Conservation (phyloP, 192 early-diverging fungal species). For the Backusella morwellensis region DNA sequence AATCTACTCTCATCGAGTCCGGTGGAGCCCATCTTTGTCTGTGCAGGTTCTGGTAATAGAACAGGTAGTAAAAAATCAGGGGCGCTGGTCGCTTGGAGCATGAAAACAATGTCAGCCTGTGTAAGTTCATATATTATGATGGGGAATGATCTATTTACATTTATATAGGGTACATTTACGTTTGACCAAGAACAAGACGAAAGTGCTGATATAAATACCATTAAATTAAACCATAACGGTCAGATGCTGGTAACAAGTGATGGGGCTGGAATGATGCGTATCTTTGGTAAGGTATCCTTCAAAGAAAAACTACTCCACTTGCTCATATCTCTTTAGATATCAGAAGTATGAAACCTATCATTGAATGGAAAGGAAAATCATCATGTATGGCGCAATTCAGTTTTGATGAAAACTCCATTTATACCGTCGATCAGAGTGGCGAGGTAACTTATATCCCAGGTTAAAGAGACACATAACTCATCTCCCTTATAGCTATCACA, state of each 20-base stretch:
- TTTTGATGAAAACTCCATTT: constrained; percentile 63
- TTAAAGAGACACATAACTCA: not conserved
- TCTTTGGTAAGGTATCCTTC: constrained; percentile 44
- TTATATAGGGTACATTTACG: constrained; percentile 31
- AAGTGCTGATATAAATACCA: constrained; percentile 44
- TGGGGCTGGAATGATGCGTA: constrained; percentile 44
- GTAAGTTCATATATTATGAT: constrained; percentile 23
- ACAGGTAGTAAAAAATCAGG: constrained; percentile 28
- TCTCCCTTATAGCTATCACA: constrained; percentile 38
- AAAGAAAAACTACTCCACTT: not conserved
- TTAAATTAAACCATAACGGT: constrained; percentile 63
- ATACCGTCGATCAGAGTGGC: constrained; percentile 43
- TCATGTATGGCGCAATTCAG: constrained; percentile 55
- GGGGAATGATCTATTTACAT: not conserved
- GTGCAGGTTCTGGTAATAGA: constrained; percentile 37
- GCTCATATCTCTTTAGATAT: constrained; percentile 35
- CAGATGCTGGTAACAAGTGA: constrained; percentile 58
- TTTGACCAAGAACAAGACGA: constrained; percentile 27
- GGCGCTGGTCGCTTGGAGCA: constrained; percentile 49
- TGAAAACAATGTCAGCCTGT: constrained; percentile 52
- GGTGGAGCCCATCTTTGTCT: constrained; percentile 51
- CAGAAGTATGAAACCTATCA: constrained; percentile 49
- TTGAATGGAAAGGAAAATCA: constrained; percentile 50
- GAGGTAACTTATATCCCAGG: constrained; percentile 9
- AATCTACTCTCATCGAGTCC: constrained; percentile 52